A percentile compares a stretch with the other conserved stretches of the same genome.
These are phyloP conservation scores for Citrullus colocynthis DNA, from an alignment of 306 rosid species.

Conservation along the genomic window DNA sequence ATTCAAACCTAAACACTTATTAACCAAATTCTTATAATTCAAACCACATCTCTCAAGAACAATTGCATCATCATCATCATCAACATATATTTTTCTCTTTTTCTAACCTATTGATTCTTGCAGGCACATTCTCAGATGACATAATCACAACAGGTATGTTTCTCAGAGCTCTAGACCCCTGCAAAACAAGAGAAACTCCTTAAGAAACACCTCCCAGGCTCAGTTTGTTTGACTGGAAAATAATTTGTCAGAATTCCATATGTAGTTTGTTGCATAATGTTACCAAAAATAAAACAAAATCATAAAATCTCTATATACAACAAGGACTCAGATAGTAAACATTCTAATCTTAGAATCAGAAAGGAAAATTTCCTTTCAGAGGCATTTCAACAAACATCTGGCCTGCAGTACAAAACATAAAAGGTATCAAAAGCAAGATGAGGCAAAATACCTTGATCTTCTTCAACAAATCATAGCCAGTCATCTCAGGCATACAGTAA, in stretches of 20 bases:
- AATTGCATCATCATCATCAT: neutral
- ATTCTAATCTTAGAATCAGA: neutral
- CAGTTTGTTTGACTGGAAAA: neutral
- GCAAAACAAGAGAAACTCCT: conserved; percentile 22
- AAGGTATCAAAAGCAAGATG: neutral
- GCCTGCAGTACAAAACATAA: neutral
- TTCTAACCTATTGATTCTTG: conserved; percentile 71
- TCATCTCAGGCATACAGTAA: conserved; percentile 99
- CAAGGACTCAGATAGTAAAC: neutral
- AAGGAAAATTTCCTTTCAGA: neutral
- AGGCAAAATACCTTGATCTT: conserved; percentile 66
- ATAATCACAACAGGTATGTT: conserved; percentile 93
- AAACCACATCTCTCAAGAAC: neutral
- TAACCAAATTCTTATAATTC: neutral
- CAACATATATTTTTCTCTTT: neutral
- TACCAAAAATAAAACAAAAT: neutral
- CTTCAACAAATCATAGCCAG: conserved; percentile 90
- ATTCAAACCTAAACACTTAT: neutral
- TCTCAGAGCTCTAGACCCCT: conserved; percentile 79
- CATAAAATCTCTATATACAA: neutral
- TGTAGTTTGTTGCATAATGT: neutral
- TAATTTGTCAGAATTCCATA: neutral
- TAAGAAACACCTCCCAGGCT: neutral
- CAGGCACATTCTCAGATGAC: conserved; percentile 94
- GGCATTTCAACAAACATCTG: neutral